A percentile compares a stretch with the other conserved stretches of the same genome.
phyloP scores from a whole-genome alignment of 805 yeast genomes.

The Maudiozyma saulgeensis region DNA sequence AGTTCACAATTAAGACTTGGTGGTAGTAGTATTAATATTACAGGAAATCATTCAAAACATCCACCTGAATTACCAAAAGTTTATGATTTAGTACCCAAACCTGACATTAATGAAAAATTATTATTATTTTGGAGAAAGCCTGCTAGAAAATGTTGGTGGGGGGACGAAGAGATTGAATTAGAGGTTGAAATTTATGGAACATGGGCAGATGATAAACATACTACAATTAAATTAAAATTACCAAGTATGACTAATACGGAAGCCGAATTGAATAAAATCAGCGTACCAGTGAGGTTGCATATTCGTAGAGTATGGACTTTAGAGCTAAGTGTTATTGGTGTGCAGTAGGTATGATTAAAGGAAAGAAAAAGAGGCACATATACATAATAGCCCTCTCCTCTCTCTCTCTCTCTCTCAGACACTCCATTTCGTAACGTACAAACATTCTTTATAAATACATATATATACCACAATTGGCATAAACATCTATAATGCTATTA shows the following conservation, averaged over 20 bases:
- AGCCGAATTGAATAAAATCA: conserved; percentile 13
- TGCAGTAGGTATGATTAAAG: conserved; percentile 29
- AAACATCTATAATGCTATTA: not conserved
- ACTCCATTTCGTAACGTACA: too few relatives aligned
- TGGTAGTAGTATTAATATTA: conserved; percentile 8
- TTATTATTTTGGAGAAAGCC: conserved; percentile 94
- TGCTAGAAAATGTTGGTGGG: conserved; percentile 99
- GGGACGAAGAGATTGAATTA: conserved; percentile 46
- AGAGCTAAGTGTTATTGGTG: conserved; percentile 84
- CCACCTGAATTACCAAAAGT: conserved; percentile 16
- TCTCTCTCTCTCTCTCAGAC: too few relatives aligned
- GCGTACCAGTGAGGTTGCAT: conserved; percentile 57
- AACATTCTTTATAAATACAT: too few relatives aligned
- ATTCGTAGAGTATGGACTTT: conserved; percentile 94
- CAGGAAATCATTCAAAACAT: not conserved
- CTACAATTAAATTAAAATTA: conserved; percentile 9
- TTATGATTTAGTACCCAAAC: conserved; percentile 28
- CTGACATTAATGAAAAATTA: conserved; percentile 46
- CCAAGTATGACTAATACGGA: conserved; percentile 10
- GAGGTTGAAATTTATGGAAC: conserved; percentile 28
- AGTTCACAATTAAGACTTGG: conserved; percentile 33
- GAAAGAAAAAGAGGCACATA: not conserved
- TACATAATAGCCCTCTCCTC: not conserved
- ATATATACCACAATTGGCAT: not conserved
- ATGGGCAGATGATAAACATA: conserved; percentile 9